Evolutionary conservation across 2,329 filamentous ascomycete species (phyloP).

Genomic region (Sporothrix globosa): DNA sequence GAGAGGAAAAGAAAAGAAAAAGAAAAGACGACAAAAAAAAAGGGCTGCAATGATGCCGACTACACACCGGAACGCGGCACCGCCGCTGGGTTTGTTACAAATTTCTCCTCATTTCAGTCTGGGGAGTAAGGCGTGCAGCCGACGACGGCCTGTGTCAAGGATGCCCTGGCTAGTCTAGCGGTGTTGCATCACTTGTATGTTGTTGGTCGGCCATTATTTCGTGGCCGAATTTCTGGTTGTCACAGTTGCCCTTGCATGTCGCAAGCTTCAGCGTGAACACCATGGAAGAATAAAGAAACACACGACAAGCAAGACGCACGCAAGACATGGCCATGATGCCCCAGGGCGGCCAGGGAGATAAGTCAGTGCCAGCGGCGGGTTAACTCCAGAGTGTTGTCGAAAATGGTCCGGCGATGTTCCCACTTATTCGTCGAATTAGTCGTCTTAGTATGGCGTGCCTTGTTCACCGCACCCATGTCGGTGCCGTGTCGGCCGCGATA

Average conservation of each 20-base stretch:
- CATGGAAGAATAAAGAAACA: neutral
- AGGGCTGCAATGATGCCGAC: conserved; percentile 15
- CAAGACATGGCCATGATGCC: no score
- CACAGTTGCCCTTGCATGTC: no score
- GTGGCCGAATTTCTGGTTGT: no score
- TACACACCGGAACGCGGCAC: conserved; percentile 23
- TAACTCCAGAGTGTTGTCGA: neutral
- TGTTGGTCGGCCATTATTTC: no score
- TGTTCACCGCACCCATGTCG: neutral
- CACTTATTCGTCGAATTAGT: neutral
- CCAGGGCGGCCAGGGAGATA: neutral
- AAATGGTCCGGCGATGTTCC: no score
- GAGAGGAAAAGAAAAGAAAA: neutral
- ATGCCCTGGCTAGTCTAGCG: no score
- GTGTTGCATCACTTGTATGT: no score
- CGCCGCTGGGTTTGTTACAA: neutral
- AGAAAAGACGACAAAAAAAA: neutral
- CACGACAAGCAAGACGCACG: neutral
- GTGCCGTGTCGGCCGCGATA: conserved; percentile 8
- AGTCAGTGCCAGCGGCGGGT: neutral
- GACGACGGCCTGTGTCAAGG: no score
- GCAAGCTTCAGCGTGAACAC: no score
- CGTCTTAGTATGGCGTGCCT: no score
- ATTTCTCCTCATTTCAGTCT: neutral
- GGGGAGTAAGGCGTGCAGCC: no score